These are phyloP conservation scores for Vitis riparia DNA, from an alignment of 164 flowering plant species.

Conservation along the genomic window DNA sequence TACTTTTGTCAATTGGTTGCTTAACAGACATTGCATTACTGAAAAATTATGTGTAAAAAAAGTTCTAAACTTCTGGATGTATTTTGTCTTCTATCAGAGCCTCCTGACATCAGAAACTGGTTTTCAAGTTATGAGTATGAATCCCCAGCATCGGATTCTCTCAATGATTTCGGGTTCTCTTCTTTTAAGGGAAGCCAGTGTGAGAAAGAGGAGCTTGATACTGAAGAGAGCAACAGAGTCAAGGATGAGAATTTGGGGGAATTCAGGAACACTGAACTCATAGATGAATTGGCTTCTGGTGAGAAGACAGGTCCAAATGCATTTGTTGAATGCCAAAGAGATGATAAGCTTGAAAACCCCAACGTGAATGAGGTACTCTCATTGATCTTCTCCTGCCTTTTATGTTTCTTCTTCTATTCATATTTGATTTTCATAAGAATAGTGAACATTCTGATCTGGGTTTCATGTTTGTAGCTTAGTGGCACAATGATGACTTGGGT, in stretches of 20 bases:
- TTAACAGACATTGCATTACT: no score
- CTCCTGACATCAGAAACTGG: constrained; percentile 62
- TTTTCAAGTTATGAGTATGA: constrained; percentile 58
- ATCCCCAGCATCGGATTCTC: constrained; percentile 34
- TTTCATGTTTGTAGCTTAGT: neutral
- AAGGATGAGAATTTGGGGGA: constrained; percentile 5
- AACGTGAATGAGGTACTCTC: neutral
- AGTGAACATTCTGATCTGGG: no score
- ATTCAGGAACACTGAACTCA: neutral
- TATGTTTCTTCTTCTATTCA: neutral
- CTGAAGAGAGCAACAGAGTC: constrained; percentile 7
- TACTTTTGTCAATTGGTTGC: no score
- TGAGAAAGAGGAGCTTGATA: constrained; percentile 8
- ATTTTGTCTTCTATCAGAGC: constrained; percentile 35
- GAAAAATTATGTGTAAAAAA: no score
- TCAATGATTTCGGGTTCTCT: constrained; percentile 8
- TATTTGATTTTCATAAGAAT: neutral
- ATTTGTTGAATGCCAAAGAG: neutral
- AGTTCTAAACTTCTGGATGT: neutral
- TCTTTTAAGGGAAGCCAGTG: constrained; percentile 3
- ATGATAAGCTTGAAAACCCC: neutral
- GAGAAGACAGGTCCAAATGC: neutral
- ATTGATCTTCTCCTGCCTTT: neutral
- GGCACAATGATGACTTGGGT: no score
- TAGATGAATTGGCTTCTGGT: neutral